Evolutionary conservation across 2,329 filamentous ascomycete genomes (phyloP).

Genomic region (Penicillium rolfsii): DNA sequence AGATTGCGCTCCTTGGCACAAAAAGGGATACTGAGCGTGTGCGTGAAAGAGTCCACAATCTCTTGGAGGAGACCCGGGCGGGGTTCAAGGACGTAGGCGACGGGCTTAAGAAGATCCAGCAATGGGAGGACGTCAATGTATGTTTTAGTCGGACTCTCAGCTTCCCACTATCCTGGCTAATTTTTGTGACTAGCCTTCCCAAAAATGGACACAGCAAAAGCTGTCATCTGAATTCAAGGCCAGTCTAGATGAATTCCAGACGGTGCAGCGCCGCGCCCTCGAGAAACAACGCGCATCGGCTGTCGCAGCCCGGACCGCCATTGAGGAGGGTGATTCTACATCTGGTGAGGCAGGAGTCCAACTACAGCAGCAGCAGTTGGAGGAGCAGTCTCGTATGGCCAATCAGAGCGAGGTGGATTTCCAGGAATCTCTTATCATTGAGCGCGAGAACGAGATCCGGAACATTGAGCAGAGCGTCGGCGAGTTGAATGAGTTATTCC

Average conservation of each 20-base stretch:
- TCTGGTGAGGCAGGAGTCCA: conserved; percentile 47
- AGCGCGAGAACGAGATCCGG: conserved; percentile 94
- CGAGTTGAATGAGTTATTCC: conserved; percentile 94
- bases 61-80: conserved; percentile 82
- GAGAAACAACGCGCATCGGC: conserved; percentile 91
- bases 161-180: neutral
- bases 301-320: conserved; percentile 76
- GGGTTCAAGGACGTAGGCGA: conserved; percentile 92
- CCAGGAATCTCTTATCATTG: conserved; percentile 91
- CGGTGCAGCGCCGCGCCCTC: conserved; percentile 83
- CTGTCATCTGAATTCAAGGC: conserved; percentile 90
- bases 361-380: conserved; percentile 67
- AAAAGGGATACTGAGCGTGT: conserved; percentile 89
- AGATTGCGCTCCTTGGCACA: conserved; percentile 84
- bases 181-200: conserved; percentile 68
- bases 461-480: conserved; percentile 97
- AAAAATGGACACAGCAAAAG: conserved; percentile 96
- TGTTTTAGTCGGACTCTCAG: conserved; percentile 30
- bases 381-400: conserved; percentile 79
- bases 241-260: conserved; percentile 87
- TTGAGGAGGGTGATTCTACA: conserved; percentile 59
- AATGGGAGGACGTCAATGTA: conserved; percentile 82
- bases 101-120: conserved; percentile 87
- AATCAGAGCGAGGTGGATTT: conserved; percentile 96
- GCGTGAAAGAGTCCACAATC: conserved; percentile 83